Conservation (phyloP, 345 rosid genomes). For the Moricandia moricandioides region DNA sequence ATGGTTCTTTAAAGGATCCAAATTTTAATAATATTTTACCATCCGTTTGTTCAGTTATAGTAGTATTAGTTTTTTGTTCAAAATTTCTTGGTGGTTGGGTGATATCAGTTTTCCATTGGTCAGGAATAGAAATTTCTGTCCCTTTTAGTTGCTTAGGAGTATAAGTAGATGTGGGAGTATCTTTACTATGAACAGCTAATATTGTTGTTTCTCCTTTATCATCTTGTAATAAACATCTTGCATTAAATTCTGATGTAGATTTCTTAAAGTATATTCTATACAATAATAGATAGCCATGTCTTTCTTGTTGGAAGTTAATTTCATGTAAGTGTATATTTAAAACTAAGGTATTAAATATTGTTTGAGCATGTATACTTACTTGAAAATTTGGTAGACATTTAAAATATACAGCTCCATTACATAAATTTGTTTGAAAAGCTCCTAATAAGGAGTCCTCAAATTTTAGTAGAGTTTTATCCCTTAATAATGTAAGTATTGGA, state of each 20-base stretch:
- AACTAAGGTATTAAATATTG: not conserved
- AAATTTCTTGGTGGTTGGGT: not conserved
- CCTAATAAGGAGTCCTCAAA: no score
- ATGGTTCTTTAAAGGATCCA: not conserved
- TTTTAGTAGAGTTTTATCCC: no score
- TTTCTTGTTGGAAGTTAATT: not conserved
- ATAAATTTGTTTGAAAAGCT: no score
- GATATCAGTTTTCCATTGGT: not conserved
- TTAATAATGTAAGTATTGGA: no score
- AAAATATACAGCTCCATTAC: no score
- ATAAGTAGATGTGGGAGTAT: not conserved
- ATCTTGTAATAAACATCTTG: not conserved
- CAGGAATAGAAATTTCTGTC: not conserved
- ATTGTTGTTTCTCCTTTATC: not conserved
- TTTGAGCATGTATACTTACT: no score
- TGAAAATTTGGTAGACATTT: no score
- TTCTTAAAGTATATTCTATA: not conserved
- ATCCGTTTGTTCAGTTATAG: not conserved
- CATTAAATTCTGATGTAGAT: not conserved
- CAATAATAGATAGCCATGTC: not conserved
- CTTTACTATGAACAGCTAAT: not conserved
- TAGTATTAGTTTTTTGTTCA: not conserved
- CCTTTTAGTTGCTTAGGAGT: not conserved
- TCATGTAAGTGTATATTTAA: not conserved
- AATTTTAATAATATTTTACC: not conserved